Base-by-base conservation (phyloP, 2,329 filamentous ascomycete species). In the Talaromyces sp. region DNA sequence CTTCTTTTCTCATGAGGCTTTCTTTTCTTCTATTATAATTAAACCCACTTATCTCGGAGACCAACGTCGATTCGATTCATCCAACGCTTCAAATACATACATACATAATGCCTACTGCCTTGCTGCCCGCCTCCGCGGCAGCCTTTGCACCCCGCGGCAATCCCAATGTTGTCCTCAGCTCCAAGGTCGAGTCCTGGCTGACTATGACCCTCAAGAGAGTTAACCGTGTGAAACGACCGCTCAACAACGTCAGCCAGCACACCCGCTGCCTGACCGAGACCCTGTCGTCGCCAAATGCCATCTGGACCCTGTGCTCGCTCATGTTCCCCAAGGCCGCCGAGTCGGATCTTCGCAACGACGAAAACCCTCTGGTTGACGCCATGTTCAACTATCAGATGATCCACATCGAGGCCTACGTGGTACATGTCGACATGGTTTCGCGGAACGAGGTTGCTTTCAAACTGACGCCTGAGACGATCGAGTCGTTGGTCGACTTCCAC, bases 381-480 rank as follows among this genome's bases (percentile, higher is more conserved):
- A 81, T 97, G 65, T 92, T 90, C 84, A 96, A 96, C 84, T 95
- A 93, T 78, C 90, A 96, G 81, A 85, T 97, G 73, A 82, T 97
- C 72, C 92, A 97, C 75, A 82, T 98, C 69, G 93, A 98, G 80
- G 95, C 95, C 58, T 99, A 99, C 76, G 93, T 98, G 69, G 95
- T 99, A 64, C 93, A 98, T 77, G 92, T 99, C 77, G 95, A 99
- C 81, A 96, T 98, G 92, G 93, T 99, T 63, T 87, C 96, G 71
- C 90, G 93, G 78, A 95, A 96, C 75, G 95, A 98, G 81, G 92
- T 99, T 72, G 95, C 93, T 68, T 98, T 93, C 85, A 99, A 99
- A 85, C 85, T 99, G 72, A 98, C 93, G 27, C 86, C 88, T 62
- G 95, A 98, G 75, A 92, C 93, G 64, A 99, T 99, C 79, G 92